A percentile compares a stretch with the other conserved stretches of the same genome.
Evolutionary conservation across 441 rosid genomes (phyloP).

Genomic region (Breynia disticha): DNA sequence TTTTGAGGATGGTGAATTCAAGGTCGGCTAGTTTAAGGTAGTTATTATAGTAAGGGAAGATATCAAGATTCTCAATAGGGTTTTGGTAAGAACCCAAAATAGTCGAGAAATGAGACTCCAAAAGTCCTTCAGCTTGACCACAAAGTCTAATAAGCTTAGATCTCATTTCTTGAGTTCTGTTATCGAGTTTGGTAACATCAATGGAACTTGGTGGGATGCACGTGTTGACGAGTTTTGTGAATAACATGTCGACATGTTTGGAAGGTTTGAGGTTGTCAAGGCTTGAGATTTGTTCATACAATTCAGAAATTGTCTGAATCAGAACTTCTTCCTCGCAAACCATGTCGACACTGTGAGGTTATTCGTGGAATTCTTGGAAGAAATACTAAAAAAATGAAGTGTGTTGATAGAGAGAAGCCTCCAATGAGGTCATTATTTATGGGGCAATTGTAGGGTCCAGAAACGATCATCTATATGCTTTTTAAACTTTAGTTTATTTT

Average conservation of each 20-base stretch:
- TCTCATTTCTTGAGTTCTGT: slow-evolving; percentile 47
- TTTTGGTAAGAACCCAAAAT: slow-evolving; percentile 44
- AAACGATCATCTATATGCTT: neutral
- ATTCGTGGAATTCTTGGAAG: neutral
- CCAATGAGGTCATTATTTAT: slow-evolving; percentile 42
- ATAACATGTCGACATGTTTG: slow-evolving; percentile 68
- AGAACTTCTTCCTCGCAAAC: slow-evolving; percentile 47
- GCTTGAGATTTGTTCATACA: slow-evolving; percentile 56
- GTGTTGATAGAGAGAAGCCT: slow-evolving; percentile 8
- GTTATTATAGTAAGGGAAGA: slow-evolving; percentile 71
- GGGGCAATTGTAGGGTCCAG: slow-evolving; percentile 25
- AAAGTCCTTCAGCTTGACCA: slow-evolving; percentile 62
- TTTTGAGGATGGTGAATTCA: slow-evolving; percentile 44
- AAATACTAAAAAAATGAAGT: neutral
- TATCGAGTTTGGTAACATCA: slow-evolving; percentile 50
- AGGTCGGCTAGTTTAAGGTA: slow-evolving; percentile 70
- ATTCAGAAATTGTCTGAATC: slow-evolving; percentile 38
- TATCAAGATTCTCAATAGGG: slow-evolving; percentile 58
- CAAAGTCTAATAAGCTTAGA: slow-evolving; percentile 59
- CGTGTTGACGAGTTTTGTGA: slow-evolving; percentile 65
- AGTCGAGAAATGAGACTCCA: slow-evolving; percentile 67
- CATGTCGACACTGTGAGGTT: slow-evolving; percentile 78
- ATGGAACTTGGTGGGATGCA: slow-evolving; percentile 65
- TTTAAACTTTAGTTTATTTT: neutral
- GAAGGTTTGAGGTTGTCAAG: slow-evolving; percentile 61